phyloP scores from a whole-genome alignment of 192 early-diverging fungal genomes.

The Coemansia sp. region DNA sequence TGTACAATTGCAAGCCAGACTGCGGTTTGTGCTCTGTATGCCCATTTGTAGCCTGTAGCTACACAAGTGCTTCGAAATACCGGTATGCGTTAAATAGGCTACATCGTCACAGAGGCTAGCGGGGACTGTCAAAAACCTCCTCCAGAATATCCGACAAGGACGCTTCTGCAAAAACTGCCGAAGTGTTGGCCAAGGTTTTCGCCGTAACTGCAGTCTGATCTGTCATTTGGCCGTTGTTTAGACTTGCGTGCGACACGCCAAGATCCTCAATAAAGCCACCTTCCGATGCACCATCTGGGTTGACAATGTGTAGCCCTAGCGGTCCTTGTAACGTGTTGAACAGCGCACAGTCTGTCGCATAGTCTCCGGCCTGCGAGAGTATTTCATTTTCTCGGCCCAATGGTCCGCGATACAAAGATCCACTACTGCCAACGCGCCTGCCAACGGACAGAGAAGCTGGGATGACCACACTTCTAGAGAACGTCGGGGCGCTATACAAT shows the following conservation, averaged over 20 bases:
- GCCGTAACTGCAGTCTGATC: background rate
- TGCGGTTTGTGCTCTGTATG: too few species aligned
- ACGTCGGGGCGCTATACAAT: background rate
- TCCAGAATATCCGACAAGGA: conserved; percentile 3
- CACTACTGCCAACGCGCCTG: background rate
- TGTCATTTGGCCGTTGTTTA: background rate
- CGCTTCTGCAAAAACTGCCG: conserved; percentile 5
- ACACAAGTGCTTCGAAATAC: too few species aligned
- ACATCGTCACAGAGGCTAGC: too few species aligned
- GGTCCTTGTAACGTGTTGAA: conserved; percentile 15
- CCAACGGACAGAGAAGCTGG: background rate
- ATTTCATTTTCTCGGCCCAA: background rate
- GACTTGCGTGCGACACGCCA: background rate
- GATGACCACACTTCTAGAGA: background rate
- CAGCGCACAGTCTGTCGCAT: background rate
- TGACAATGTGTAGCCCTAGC: conserved; percentile 5
- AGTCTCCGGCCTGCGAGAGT: background rate
- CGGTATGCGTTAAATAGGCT: too few species aligned
- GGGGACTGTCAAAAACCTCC: conserved; percentile 8
- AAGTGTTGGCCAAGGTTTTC: conserved; percentile 6
- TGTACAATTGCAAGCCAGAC: too few species aligned
- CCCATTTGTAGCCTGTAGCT: too few species aligned
- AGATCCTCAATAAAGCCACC: background rate
- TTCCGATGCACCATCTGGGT: background rate
- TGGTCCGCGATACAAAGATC: background rate